Evolutionary conservation across 768 basidiomycete species (phyloP), one percentile per base, ranked within the genome.

Genomic region (Kwoniella shandongensis): DNA sequence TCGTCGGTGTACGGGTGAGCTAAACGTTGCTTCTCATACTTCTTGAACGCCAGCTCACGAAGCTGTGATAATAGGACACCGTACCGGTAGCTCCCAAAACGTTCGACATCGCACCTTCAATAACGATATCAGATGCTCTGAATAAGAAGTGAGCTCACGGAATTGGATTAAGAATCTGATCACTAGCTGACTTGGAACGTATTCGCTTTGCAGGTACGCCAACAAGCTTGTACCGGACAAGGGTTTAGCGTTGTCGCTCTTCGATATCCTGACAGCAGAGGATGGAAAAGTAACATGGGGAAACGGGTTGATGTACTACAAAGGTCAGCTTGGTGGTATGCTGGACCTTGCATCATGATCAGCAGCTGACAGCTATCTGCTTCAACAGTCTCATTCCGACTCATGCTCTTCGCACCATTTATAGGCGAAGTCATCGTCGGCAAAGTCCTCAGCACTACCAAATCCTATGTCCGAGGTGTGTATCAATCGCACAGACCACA

Each of bases 261-360:
- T 91, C 60, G 94, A 98, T 74, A 78, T 99, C 38, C 79, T 85
- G 0, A 83, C 90, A 62, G 88, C 85, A 1, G 87, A 90, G 1
- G 92, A 97, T 70, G 94, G 94, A 1, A 92, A 88, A 61, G 86
- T 99, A 4, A 82, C 91, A 32, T 96, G 93, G 67, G 93, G 94
- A 0, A 94, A 99, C 76, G 94, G 94, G 0, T 86, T 86, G 71
- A 79, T 94, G 69, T 98, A 92, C 87, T 92, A 98, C 73, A 91
- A 88, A 81, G 84, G 93, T 93, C 49, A 64, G 68, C 50, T 23
- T 30, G 13, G 18, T 32, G 22, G n/a, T 23, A 39, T 22, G 7
- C 41, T 35, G 26, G 15, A 27, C 18, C 11, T 27, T n/a, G 1
- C n/a, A 18, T 36, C 41, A 27, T 13, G 26, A n/a, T 10, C 22